Base-by-base conservation (phyloP, 129 eudicot species). In the Tagetes patula region DNA sequence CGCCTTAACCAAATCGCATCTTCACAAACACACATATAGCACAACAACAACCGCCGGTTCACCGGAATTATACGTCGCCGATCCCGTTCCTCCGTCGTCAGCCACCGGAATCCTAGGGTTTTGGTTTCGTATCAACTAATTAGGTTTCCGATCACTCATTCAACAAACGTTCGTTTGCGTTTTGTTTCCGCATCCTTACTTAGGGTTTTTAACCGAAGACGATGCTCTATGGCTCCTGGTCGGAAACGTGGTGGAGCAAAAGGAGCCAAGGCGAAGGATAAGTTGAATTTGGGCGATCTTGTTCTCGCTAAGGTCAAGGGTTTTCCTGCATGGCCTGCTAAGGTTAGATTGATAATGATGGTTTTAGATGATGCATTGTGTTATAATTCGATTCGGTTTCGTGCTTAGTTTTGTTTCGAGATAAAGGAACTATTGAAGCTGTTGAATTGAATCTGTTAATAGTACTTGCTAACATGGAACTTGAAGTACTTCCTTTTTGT, bases 291-390 rank as follows among this genome's bases (percentile, higher is more conserved):
- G 80, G 98, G 98, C 67, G 98, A 92, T 89, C 96, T 92, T 45
- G 98, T 92, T 47, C 96, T 92, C 48, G 98, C 98, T 52, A 92
- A 92, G 85, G 98, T 92, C 68, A 89, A 89, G 85, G 98, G 98
- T 3, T 86, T 80, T 72, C 98, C 98, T 77, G 87, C 96, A 58
- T 92, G 98, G 98, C 98, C 98, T 76, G 98, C 98, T 68, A 85
- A 89, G 98, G 98, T 92, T 73, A 42, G 77, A 67, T 36, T 73
- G 8, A 48, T 34, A 27, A 14, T 76, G 55, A 52, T 64, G 70
- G 11, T 38, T 63, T 5, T 0, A 45, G 37, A 34, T 46, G 55
- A 8, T 58, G 59, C 78, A 68, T 65, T 67, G 55, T 74, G 62
- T 4, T 10, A 3, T 69, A 27, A 41, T 20, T 38, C 13, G 52